A percentile compares a stretch with the other conserved stretches of the same genome.
Conservation (phyloP, 2,329 filamentous ascomycete species). For the Botrytis byssoidea region DNA sequence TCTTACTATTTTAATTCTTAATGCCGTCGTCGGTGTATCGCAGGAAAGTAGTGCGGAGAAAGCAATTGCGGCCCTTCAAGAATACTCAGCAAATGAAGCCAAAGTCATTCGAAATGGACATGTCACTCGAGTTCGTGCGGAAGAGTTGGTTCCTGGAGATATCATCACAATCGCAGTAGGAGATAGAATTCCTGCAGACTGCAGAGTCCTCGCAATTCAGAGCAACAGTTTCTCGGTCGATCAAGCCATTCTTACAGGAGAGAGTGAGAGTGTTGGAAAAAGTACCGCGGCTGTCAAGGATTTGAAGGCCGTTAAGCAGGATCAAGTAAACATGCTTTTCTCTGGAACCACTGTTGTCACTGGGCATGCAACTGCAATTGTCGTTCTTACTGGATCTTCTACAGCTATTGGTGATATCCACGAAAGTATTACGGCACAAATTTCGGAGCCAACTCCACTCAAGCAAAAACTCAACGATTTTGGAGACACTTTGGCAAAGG, state of each 20-base stretch:
- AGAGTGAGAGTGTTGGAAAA: conserved; percentile 96
- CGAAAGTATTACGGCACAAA: conserved; percentile 96
- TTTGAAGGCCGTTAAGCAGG: conserved; percentile 86
- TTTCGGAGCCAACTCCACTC: conserved; percentile 92
- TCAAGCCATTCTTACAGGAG: conserved; percentile 94
- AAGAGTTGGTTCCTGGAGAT: conserved; percentile 93
- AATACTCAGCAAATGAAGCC: conserved; percentile 98
- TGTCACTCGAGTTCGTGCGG: conserved; percentile 83
- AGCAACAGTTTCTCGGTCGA: conserved; percentile 98
- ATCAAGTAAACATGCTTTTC: conserved; percentile 97
- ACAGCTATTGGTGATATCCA: conserved; percentile 99
- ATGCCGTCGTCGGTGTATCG: conserved; percentile 94
- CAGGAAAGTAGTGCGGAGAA: conserved; percentile 99
- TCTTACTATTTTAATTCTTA: conserved; percentile 92
- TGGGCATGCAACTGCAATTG: conserved; percentile 86
- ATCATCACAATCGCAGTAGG: conserved; percentile 85
- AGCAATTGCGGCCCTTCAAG: conserved; percentile 94
- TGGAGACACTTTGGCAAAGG: conserved; percentile 92
- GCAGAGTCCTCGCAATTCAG: conserved; percentile 82
- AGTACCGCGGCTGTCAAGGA: conserved; percentile 70
- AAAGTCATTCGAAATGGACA: conserved; percentile 81
- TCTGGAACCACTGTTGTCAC: conserved; percentile 97
- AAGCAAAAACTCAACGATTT: conserved; percentile 99
- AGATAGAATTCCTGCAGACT: conserved; percentile 92
- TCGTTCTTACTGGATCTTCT: conserved; percentile 82